phyloP scores from a whole-genome alignment of 768 basidiomycete species.

The Mycena sanguinolenta region DNA sequence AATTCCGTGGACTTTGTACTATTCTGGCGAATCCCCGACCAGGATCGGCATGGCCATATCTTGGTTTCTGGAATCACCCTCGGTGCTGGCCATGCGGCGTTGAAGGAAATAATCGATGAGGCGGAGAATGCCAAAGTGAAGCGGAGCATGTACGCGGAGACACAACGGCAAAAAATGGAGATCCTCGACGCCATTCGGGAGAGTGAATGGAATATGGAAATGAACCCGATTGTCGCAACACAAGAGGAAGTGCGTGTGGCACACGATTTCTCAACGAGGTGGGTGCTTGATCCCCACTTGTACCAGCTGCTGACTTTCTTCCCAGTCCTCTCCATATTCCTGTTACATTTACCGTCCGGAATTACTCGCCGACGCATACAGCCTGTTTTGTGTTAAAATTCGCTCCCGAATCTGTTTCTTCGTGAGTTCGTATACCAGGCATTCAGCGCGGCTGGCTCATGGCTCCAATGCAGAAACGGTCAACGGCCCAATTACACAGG shows the following conservation, averaged over 20 bases:
- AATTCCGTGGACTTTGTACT: constrained; percentile 78
- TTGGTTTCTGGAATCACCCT: constrained; percentile 70
- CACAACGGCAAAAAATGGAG: constrained; percentile 76
- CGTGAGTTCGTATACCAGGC: constrained; percentile 29
- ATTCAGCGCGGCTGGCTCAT: neutral
- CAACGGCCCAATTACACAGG: constrained; percentile 73
- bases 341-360: constrained; percentile 72
- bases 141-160: constrained; percentile 94
- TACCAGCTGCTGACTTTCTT: constrained; percentile 13
- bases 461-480: constrained; percentile 48
- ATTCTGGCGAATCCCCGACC: constrained; percentile 79
- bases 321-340: constrained; percentile 68
- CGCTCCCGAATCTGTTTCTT: constrained; percentile 40
- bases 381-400: constrained; percentile 72
- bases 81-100: constrained; percentile 77
- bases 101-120: constrained; percentile 71
- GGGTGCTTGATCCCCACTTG: constrained; percentile 44
- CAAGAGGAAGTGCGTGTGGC: constrained; percentile 55
- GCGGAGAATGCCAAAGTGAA: constrained; percentile 75
- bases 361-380: constrained; percentile 76
- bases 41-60: constrained; percentile 72
- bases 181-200: constrained; percentile 75
- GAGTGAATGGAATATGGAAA: constrained; percentile 85
- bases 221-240: constrained; percentile 76
- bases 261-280: constrained; percentile 84